Percentiles rank a stretch among this genome's conserved stretches.
Evolutionary conservation across 768 basidiomycete species (phyloP).

Genomic region (Panaeolus cyanescens): DNA sequence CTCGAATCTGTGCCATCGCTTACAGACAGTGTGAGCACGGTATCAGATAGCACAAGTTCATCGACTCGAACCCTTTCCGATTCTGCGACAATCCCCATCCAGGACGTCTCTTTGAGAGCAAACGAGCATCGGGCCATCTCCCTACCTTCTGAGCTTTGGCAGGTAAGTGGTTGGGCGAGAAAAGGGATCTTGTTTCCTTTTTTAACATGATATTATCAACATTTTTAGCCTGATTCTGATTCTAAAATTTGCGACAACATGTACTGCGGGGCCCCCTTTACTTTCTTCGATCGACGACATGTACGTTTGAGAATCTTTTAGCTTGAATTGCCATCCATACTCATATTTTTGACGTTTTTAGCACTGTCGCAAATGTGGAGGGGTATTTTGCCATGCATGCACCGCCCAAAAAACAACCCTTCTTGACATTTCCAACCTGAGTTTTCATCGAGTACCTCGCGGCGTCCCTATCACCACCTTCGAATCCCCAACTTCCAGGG

Average conservation of each 20-base stretch:
- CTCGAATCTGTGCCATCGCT: too few species aligned
- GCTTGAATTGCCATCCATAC: neutral
- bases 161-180: too few species aligned
- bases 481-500: neutral
- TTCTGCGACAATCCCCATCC: too few species aligned
- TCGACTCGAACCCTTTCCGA: too few species aligned
- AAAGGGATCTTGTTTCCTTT: neutral
- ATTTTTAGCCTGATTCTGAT: neutral
- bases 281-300: neutral
- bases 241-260: neutral
- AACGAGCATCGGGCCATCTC: neutral
- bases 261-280: neutral
- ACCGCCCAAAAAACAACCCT: neutral
- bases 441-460: neutral
- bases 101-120: too few species aligned
- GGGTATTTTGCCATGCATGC: neutral
- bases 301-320: neutral
- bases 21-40: too few species aligned
- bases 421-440: neutral
- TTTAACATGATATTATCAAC: too few species aligned
- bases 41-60: too few species aligned
- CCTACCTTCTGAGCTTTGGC: neutral
- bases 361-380: conserved; percentile 4
- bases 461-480: neutral
- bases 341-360: neutral